These are phyloP conservation scores for Xerocomellus dryophilus DNA, from an alignment of 768 basidiomycete genomes.

Conservation along the genomic window DNA sequence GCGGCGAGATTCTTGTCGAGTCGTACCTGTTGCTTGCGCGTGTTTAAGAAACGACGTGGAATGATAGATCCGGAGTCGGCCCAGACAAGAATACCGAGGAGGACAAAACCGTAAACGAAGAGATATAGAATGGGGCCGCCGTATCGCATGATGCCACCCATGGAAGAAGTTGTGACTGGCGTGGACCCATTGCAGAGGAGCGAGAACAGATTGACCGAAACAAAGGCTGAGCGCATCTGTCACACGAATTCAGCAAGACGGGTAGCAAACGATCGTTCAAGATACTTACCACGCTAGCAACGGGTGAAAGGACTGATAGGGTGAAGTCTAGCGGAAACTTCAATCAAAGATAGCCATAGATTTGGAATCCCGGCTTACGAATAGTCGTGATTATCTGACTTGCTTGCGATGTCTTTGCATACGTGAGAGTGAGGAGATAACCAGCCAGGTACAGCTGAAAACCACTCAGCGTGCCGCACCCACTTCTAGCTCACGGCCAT, in stretches of 20 bases:
- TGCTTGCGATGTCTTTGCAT: conserved; percentile 59
- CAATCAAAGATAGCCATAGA: background rate
- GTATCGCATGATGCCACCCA: conserved; percentile 55
- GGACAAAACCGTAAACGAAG: conserved; percentile 53
- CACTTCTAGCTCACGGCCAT: background rate
- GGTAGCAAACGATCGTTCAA: background rate
- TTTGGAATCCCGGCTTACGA: conserved; percentile 34
- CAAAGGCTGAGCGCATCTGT: conserved; percentile 63
- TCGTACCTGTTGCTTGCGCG: conserved; percentile 12
- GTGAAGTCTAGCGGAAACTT: conserved; percentile 49
- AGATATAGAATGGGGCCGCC: conserved; percentile 79
- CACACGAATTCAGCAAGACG: background rate
- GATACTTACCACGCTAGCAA: conserved; percentile 60
- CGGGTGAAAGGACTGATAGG: conserved; percentile 62
- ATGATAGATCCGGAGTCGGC: conserved; percentile 65
- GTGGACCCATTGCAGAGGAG: conserved; percentile 61
- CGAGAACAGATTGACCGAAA: conserved; percentile 78
- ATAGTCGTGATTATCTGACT: conserved; percentile 54
- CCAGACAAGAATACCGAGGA: conserved; percentile 65
- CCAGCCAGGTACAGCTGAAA: conserved; percentile 58
- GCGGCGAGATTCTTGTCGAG: conserved; percentile 13
- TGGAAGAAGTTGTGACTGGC: conserved; percentile 43
- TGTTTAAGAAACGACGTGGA: conserved; percentile 36
- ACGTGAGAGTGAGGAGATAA: conserved; percentile 72
- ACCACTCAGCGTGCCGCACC: background rate